Evolutionary conservation across 208 protist species (phyloP).

Genomic region (Trichomonas gallinae): DNA sequence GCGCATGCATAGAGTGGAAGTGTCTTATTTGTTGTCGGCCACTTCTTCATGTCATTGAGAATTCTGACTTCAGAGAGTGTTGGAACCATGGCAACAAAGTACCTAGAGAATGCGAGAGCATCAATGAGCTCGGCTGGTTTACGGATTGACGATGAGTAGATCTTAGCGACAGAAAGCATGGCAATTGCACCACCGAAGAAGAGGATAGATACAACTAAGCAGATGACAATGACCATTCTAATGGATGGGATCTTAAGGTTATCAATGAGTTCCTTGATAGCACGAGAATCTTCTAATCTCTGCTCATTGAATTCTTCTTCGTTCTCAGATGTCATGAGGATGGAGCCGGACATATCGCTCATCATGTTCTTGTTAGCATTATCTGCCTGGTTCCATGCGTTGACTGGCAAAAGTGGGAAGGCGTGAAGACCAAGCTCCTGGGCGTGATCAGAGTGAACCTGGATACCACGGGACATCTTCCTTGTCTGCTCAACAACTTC

Average conservation of each 20-base stretch:
- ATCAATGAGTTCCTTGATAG: neutral
- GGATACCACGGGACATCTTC: neutral
- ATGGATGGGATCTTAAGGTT: neutral
- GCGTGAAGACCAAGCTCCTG: neutral
- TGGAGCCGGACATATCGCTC: neutral
- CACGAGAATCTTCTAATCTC: neutral
- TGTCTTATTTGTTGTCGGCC: neutral
- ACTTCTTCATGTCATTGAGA: neutral
- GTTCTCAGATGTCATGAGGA: neutral
- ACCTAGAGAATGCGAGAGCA: neutral
- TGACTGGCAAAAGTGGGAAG: neutral
- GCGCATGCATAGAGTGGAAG: neutral
- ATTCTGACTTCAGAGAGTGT: neutral
- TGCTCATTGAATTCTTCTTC: neutral
- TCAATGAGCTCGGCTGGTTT: neutral
- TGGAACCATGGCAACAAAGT: neutral
- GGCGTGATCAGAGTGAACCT: neutral
- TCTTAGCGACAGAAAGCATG: neutral
- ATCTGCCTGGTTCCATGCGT: neutral
- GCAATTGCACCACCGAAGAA: neutral
- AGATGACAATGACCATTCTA: neutral
- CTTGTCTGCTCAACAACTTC: neutral
- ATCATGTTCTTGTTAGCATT: neutral
- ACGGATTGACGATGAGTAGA: neutral
- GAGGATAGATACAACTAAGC: neutral